Conservation (phyloP, 2,329 filamentous ascomycete genomes). For the Penicillium sp. region DNA sequence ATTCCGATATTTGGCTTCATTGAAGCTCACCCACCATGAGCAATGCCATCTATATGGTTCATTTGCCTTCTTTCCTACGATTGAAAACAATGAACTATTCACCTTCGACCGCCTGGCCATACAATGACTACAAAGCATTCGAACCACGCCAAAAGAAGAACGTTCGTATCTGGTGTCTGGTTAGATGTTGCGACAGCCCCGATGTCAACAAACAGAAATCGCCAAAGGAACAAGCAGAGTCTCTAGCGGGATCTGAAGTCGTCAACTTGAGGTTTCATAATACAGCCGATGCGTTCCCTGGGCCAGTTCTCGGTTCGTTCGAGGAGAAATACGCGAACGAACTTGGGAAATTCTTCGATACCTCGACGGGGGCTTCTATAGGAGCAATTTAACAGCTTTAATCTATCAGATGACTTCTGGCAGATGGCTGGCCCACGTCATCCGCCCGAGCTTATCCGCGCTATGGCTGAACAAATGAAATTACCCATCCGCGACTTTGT, state of each 20-base stretch:
- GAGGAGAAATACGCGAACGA: not conserved
- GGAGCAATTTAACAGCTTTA: not conserved
- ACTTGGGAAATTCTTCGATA: not conserved
- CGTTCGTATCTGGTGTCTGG: not conserved
- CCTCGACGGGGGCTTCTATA: not conserved
- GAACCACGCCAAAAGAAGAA: not conserved
- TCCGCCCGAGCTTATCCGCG: too few species aligned
- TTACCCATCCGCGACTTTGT: too few species aligned
- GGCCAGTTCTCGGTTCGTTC: too few species aligned
- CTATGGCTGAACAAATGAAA: too few species aligned
- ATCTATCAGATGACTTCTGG: too few species aligned
- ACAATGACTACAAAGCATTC: not conserved
- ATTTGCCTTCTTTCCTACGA: not conserved
- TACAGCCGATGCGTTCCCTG: not conserved
- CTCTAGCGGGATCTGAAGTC: not conserved
- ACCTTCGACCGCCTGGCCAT: too few species aligned
- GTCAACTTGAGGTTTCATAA: not conserved
- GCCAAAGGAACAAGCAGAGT: not conserved
- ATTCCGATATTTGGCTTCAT: too few species aligned
- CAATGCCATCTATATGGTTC: too few species aligned
- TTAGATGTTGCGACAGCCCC: not conserved
- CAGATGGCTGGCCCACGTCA: too few species aligned
- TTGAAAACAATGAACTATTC: too few species aligned
- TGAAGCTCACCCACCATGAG: too few species aligned
- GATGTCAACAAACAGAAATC: not conserved